Percentiles rank a stretch among this genome's conserved stretches.
Evolutionary conservation across 1,284 basidiomycete genomes (phyloP).

Genomic region (Boletellus deceptivus): DNA sequence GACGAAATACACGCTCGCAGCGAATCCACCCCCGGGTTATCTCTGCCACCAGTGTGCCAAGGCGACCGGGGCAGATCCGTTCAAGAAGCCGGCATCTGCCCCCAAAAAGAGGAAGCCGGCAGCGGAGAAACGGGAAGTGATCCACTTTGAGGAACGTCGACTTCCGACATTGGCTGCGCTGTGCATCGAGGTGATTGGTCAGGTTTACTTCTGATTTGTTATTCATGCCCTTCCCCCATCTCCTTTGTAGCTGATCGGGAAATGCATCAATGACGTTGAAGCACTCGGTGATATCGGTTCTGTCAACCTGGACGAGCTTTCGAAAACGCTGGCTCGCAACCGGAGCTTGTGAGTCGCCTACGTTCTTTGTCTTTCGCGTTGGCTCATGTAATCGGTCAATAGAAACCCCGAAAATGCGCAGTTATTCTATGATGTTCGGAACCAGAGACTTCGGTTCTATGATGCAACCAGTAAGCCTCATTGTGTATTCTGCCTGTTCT

Average conservation of each 20-base stretch:
- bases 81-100: slow-evolving; percentile 65
- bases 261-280: slow-evolving; percentile 88
- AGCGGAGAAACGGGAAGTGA: slow-evolving; percentile 60
- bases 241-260: slow-evolving; percentile 66
- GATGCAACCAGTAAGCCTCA: slow-evolving; percentile 78
- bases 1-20: slow-evolving; percentile 84
- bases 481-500: slow-evolving; percentile 1
- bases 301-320: slow-evolving; percentile 79
- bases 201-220: not conserved
- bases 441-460: slow-evolving; percentile 74
- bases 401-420: slow-evolving; percentile 76
- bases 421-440: slow-evolving; percentile 79
- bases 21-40: slow-evolving; percentile 65
- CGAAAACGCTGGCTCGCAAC: slow-evolving; percentile 84
- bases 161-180: slow-evolving; percentile 71
- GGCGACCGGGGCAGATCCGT: slow-evolving; percentile 72
- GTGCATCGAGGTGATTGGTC: slow-evolving; percentile 67
- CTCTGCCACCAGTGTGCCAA: slow-evolving; percentile 83
- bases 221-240: not conserved
- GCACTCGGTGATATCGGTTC: slow-evolving; percentile 84
- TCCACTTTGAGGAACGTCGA: slow-evolving; percentile 68
- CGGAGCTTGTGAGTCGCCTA: slow-evolving; percentile 68
- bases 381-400: slow-evolving; percentile 1
- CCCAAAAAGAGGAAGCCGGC: slow-evolving; percentile 62
- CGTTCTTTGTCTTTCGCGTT: not conserved